Evolutionary conservation across 805 yeast species (phyloP).

Genomic region (Ogataea chonburiensis): DNA sequence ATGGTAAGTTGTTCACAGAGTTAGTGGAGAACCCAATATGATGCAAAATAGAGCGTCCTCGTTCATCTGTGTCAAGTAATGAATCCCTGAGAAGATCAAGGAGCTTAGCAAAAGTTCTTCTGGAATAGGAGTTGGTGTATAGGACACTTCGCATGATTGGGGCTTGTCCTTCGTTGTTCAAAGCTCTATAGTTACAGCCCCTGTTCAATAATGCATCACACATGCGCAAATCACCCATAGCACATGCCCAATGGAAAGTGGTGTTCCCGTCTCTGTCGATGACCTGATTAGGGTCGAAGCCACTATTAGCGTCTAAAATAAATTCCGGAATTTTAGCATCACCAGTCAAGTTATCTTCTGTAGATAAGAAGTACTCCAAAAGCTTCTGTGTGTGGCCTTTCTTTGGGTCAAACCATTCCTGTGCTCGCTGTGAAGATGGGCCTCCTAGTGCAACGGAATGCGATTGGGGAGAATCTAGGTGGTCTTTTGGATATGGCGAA

Average conservation of each 20-base stretch:
- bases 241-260: constrained; percentile 96
- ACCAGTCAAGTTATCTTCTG: constrained; percentile 46
- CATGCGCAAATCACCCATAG: constrained; percentile 83
- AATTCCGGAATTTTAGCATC: constrained; percentile 55
- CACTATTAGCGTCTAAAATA: constrained; percentile 59
- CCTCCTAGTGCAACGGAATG: constrained; percentile 5
- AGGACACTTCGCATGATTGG: constrained; percentile 82
- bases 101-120: constrained; percentile 75
- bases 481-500: constrained; percentile 10
- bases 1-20: constrained; percentile 65
- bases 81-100: constrained; percentile 75
- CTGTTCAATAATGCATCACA: constrained; percentile 71
- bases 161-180: constrained; percentile 75
- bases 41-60: constrained; percentile 78
- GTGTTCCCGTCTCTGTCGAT: constrained; percentile 95
- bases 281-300: constrained; percentile 69
- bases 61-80: constrained; percentile 71
- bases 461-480: constrained; percentile 9
- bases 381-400: constrained; percentile 46
- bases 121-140: constrained; percentile 84
- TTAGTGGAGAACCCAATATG: constrained; percentile 74
- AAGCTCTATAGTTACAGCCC: constrained; percentile 66
- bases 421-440: constrained; percentile 6
- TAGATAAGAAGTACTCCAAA: constrained; percentile 52
- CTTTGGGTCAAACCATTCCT: constrained; percentile 30